These are phyloP conservation scores for Aspergillus proliferans DNA, from an alignment of 2,329 filamentous ascomycete species.

Conservation along the genomic window DNA sequence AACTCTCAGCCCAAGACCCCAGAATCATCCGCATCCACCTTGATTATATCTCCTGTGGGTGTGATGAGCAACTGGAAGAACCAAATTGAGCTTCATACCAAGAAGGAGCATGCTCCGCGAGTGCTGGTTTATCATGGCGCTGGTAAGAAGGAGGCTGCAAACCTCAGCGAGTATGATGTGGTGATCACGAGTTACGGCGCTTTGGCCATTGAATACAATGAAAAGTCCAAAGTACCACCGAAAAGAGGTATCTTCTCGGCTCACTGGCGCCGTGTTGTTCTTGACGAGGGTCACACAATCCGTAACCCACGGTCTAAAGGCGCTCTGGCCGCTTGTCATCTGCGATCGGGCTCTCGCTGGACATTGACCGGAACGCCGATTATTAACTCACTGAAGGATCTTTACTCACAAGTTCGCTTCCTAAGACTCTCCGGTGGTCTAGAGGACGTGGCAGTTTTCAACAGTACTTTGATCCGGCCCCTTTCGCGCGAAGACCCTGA, in stretches of 20 bases:
- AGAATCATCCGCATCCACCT: slow-evolving; percentile 54
- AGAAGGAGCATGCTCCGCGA: slow-evolving; percentile 55
- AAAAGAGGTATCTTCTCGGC: slow-evolving; percentile 54
- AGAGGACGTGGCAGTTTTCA: slow-evolving; percentile 67
- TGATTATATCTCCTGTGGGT: slow-evolving; percentile 75
- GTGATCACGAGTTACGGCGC: slow-evolving; percentile 82
- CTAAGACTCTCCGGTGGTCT: slow-evolving; percentile 69
- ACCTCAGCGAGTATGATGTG: slow-evolving; percentile 63
- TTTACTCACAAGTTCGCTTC: slow-evolving; percentile 75
- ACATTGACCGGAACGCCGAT: slow-evolving; percentile 75
- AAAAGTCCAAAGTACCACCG: slow-evolving; percentile 40
- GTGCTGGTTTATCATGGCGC: slow-evolving; percentile 70
- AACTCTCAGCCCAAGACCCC: slow-evolving; percentile 40
- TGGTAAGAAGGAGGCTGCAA: slow-evolving; percentile 51
- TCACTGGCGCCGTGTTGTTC: slow-evolving; percentile 70
- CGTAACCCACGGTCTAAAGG: slow-evolving; percentile 70
- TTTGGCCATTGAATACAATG: slow-evolving; percentile 59
- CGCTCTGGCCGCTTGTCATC: slow-evolving; percentile 59
- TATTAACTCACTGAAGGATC: slow-evolving; percentile 72
- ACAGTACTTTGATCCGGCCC: slow-evolving; percentile 62
- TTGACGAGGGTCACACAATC: slow-evolving; percentile 80
- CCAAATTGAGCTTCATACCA: slow-evolving; percentile 68
- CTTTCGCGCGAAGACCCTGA: slow-evolving; percentile 52
- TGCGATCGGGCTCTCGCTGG: slow-evolving; percentile 70
- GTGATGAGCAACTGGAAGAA: slow-evolving; percentile 89